These are phyloP conservation scores for Juncus inflexus DNA, from an alignment of 176 grass and related monocot species.

Conservation along the genomic window DNA sequence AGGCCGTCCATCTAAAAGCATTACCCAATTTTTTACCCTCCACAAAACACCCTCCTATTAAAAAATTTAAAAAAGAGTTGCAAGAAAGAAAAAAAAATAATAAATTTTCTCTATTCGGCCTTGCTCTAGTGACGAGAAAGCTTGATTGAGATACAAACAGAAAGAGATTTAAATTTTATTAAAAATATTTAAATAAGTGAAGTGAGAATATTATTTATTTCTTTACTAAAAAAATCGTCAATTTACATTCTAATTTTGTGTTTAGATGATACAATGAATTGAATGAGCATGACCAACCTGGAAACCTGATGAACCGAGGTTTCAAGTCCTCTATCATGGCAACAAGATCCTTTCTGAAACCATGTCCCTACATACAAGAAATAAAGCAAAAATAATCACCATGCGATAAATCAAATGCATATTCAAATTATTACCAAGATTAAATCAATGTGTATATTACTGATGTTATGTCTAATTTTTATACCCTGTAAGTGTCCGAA, in stretches of 20 bases:
- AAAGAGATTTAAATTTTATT: background rate
- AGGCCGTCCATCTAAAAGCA: slow-evolving; percentile 63
- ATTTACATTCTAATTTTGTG: background rate
- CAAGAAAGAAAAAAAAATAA: too few relatives aligned
- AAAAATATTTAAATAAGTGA: too few relatives aligned
- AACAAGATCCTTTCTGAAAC: slow-evolving; percentile 56
- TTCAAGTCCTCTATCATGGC: slow-evolving; percentile 60
- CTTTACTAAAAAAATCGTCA: too few relatives aligned
- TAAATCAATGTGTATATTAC: background rate
- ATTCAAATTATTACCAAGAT: background rate
- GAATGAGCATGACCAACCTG: slow-evolving; percentile 31
- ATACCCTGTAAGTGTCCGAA: slow-evolving; percentile 52
- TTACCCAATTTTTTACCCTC: slow-evolving; percentile 64
- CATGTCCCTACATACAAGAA: slow-evolving; percentile 45
- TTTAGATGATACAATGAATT: background rate
- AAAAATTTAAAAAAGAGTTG: background rate
- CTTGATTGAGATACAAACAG: background rate
- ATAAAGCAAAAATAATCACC: background rate
- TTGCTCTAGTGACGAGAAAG: too few relatives aligned
- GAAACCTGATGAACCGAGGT: slow-evolving; percentile 65
- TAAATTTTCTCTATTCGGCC: too few relatives aligned
- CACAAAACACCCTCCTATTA: slow-evolving; percentile 69
- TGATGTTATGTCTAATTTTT: background rate
- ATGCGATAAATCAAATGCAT: background rate
- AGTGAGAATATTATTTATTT: too few relatives aligned